Evolutionary conservation across 352 stramenopile genomes (phyloP).

Genomic region (Phytophthora podocarpi): DNA sequence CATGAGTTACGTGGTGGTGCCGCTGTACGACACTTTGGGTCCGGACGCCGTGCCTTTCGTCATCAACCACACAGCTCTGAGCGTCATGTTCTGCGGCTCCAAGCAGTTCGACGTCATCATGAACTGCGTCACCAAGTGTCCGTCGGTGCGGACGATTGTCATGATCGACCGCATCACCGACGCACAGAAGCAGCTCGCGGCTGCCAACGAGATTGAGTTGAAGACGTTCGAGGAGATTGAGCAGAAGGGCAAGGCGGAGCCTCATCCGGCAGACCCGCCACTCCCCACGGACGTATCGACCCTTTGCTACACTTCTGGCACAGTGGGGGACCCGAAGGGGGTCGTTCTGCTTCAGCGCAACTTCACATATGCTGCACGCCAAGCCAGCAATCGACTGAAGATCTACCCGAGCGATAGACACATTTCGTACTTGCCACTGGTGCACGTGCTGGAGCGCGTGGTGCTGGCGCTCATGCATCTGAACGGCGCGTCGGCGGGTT

Average conservation of each 20-base stretch:
- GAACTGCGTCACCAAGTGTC: slow-evolving; percentile 46
- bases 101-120: slow-evolving; percentile 68
- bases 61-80: slow-evolving; percentile 73
- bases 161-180: slow-evolving; percentile 37
- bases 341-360: slow-evolving; percentile 93
- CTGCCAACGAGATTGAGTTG: slow-evolving; percentile 27
- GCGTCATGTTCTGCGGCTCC: slow-evolving; percentile 55
- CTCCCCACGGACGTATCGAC: slow-evolving; percentile 90
- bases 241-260: slow-evolving; percentile 37
- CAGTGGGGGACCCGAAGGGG: slow-evolving; percentile 96
- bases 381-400: slow-evolving; percentile 69
- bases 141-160: slow-evolving; percentile 38
- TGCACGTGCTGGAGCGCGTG: slow-evolving; percentile 96
- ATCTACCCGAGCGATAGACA: slow-evolving; percentile 78
- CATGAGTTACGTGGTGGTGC: slow-evolving; percentile 70
- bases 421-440: slow-evolving; percentile 95
- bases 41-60: slow-evolving; percentile 74
- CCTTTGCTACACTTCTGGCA: slow-evolving; percentile 96
- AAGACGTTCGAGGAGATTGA: slow-evolving; percentile 53
- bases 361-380: slow-evolving; percentile 37
- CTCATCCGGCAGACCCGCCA: slow-evolving; percentile 55
- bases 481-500: slow-evolving; percentile 74
- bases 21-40: slow-evolving; percentile 83
- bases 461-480: slow-evolving; percentile 88
- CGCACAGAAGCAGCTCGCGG: slow-evolving; percentile 31